These are phyloP conservation scores for Mucor circinelloides DNA, from an alignment of 371 early-diverging fungal species.

Conservation along the genomic window DNA sequence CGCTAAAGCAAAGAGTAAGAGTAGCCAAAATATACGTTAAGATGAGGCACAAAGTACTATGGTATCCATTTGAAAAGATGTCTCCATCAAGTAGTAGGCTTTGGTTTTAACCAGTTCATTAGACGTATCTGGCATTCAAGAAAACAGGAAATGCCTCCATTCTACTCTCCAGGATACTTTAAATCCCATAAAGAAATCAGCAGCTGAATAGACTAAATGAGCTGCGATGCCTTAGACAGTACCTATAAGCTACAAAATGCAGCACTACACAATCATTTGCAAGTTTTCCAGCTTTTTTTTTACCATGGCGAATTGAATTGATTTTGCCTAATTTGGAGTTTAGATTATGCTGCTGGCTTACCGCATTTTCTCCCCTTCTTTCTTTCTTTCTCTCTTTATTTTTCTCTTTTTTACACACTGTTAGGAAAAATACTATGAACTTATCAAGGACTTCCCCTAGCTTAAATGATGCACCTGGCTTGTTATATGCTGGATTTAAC, in stretches of 20 bases:
- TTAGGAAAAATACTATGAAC: constrained; percentile 47
- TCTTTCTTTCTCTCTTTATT: neutral
- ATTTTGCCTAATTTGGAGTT: neutral
- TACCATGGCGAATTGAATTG: neutral
- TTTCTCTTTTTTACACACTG: neutral
- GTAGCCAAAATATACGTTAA: no score
- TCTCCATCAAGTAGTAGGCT: no score
- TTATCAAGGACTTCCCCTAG: constrained; percentile 56
- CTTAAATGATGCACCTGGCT: constrained; percentile 55
- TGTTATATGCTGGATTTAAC: constrained; percentile 71
- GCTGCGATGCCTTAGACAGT: no score
- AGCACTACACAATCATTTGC: neutral
- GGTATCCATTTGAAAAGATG: no score
- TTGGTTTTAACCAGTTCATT: no score
- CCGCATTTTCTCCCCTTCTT: constrained; percentile 1
- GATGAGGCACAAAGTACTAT: no score
- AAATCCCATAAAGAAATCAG: neutral
- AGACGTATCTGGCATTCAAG: no score
- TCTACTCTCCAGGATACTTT: no score
- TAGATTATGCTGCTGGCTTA: neutral
- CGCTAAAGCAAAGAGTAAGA: neutral
- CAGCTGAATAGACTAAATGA: no score
- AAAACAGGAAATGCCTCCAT: no score
- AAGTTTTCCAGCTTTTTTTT: neutral
- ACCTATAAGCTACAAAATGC: no score